Evolutionary conservation across 2,329 filamentous ascomycete genomes (phyloP).

Genomic region (Aspergillus calidoustus): DNA sequence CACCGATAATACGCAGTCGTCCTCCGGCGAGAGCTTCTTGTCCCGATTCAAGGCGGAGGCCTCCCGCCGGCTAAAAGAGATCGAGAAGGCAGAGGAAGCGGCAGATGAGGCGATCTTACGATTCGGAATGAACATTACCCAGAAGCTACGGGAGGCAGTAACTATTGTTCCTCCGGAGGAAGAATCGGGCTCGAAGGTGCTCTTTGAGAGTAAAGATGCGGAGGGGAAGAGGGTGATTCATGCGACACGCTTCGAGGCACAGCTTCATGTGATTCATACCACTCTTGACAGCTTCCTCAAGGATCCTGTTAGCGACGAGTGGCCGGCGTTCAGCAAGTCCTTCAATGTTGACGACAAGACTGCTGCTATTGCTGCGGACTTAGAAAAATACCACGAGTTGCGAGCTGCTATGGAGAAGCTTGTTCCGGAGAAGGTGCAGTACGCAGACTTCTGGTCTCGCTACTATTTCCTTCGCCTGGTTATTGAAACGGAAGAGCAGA

Average conservation of each 20-base stretch:
- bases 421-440: constrained; percentile 91
- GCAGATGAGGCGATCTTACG: constrained; percentile 93
- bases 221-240: constrained; percentile 92
- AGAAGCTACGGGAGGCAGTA: constrained; percentile 89
- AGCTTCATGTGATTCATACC: constrained; percentile 93
- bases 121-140: constrained; percentile 85
- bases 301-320: constrained; percentile 78
- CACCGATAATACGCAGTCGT: constrained; percentile 22
- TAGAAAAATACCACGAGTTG: constrained; percentile 86
- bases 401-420: constrained; percentile 90
- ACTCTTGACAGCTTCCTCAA: constrained; percentile 79
- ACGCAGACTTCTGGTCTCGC: constrained; percentile 86
- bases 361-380: constrained; percentile 75
- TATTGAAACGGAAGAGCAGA: constrained; percentile 89
- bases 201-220: constrained; percentile 94
- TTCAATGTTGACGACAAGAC: constrained; percentile 88
- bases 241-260: constrained; percentile 90
- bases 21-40: constrained; percentile 66
- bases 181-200: constrained; percentile 62
- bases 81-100: constrained; percentile 90
- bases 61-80: constrained; percentile 80
- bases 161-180: constrained; percentile 75
- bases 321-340: constrained; percentile 69
- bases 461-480: constrained; percentile 96
- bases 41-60: constrained; percentile 77